Percentiles rank a stretch among this genome's conserved stretches.
phyloP scores from a whole-genome alignment of 208 protist genomes.

The Histomonas meleagridis region DNA sequence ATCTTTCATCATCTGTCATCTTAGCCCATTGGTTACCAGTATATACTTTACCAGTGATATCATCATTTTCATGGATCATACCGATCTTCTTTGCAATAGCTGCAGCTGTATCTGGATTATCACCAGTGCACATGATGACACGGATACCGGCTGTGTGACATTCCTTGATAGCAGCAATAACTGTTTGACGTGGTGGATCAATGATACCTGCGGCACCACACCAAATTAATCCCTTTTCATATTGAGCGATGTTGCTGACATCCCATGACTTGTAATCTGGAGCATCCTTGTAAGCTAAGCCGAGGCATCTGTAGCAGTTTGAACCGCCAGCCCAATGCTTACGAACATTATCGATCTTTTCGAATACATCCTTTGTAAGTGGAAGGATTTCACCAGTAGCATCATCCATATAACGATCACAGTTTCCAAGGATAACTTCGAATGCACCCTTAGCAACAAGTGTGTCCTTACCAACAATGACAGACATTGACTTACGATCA shows the following conservation, averaged over 20 bases:
- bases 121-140: constrained; percentile 85
- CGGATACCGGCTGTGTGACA: constrained; percentile 79
- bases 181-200: constrained; percentile 74
- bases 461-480: constrained; percentile 44
- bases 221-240: constrained; percentile 54
- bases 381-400: constrained; percentile 57
- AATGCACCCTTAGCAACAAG: constrained; percentile 41
- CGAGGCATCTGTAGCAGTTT: constrained; percentile 33
- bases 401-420: constrained; percentile 17
- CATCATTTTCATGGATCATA: constrained; percentile 58
- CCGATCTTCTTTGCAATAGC: constrained; percentile 78
- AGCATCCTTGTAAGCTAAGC: constrained; percentile 29
- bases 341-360: not conserved
- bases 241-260: constrained; percentile 43
- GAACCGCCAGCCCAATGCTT: not conserved
- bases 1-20: not conserved
- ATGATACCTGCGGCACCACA: constrained; percentile 65
- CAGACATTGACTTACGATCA: constrained; percentile 79
- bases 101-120: constrained; percentile 70
- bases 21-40: constrained; percentile 34
- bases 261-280: constrained; percentile 41
- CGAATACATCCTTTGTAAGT: constrained; percentile 61
- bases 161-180: constrained; percentile 65
- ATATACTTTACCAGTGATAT: constrained; percentile 41
- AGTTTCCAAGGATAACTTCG: constrained; percentile 39